Evolutionary conservation across 163 green algal genomes (phyloP), one percentile per base, ranked within the genome.

Genomic region (Prototheca wickerhamii): DNA sequence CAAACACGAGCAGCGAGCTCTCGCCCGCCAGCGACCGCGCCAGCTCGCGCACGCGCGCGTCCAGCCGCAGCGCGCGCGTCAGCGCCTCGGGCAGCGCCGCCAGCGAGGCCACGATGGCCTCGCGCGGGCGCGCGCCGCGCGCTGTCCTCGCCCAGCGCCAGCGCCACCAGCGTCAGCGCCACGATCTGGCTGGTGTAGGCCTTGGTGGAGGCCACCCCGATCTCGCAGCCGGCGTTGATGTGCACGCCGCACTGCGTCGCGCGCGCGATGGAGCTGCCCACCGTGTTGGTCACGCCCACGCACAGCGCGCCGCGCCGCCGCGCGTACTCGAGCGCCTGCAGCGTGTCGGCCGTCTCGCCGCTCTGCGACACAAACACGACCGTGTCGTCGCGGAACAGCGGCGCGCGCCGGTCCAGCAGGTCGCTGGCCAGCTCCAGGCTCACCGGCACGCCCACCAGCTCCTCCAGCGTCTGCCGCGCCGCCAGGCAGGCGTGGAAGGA

Each of bases 261-360:
- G 58, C 90, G 85, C 17, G 82, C 85, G 57, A 99, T 96, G 63
- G 90, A 86, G 17, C 68, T 87, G 33, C 93, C 93, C 26, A 96
- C 89, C 8, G 92, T 98, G 82, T 99, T 98, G 63, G 91, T 98
- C 55, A 99, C 79, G 46, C 93, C 93, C 55, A 98, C 80, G 68
- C 89, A 96, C 59, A 98, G 60, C 53, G 75, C 89, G 69, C 71
- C 92, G 31, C 69, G 64, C 26, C 64, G 51, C 73, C 91, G 91
- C 29, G 87, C 86, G 70, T 95, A 96, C 61, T 91, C 76, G 56
- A 97, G 73, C 21, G 87, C 81, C 23, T 73, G 60, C 52, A 98
- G 77, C 44, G 93, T 98, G 83, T 98, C 93, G 2, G 92, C 91
- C 15, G 93, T 98, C 80, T 98, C 93, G 8, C 93, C 93, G 21